Conservation (phyloP, 805 yeast genomes). For the Pichia kluyveri region DNA sequence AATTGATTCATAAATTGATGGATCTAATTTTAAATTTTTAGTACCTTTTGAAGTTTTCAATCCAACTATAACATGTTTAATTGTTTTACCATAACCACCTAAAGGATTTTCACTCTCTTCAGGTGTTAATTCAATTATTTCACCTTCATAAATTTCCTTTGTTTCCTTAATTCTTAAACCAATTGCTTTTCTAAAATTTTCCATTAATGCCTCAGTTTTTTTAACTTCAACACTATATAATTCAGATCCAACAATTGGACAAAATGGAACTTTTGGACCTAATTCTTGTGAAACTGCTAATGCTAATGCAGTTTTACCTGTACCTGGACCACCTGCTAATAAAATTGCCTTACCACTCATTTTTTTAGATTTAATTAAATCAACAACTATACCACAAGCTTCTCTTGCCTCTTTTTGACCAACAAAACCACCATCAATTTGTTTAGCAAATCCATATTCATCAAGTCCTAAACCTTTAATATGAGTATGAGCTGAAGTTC, state of each 20-base stretch:
- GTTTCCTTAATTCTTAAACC: slow-evolving; percentile 95
- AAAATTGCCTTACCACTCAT: slow-evolving; percentile 96
- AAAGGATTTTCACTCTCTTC: slow-evolving; percentile 88
- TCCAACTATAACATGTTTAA: slow-evolving; percentile 83
- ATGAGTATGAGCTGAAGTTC: slow-evolving; percentile 91
- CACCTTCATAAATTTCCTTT: slow-evolving; percentile 96
- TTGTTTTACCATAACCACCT: slow-evolving; percentile 68
- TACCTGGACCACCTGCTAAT: slow-evolving; percentile 96
- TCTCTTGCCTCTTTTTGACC: slow-evolving; percentile 88
- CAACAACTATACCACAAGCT: slow-evolving; percentile 91
- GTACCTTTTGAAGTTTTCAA: slow-evolving; percentile 96
- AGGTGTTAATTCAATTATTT: slow-evolving; percentile 85
- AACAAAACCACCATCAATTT: slow-evolving; percentile 87
- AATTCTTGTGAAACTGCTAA: slow-evolving; percentile 79
- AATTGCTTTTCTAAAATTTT: slow-evolving; percentile 91
- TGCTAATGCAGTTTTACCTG: slow-evolving; percentile 98
- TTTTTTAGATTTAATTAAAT: slow-evolving; percentile 87
- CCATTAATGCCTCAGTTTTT: slow-evolving; percentile 93
- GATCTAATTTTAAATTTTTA: slow-evolving; percentile 96
- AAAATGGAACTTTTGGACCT: slow-evolving; percentile 81
- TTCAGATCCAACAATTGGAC: slow-evolving; percentile 92
- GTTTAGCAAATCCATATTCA: slow-evolving; percentile 77
- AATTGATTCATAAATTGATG: slow-evolving; percentile 91
- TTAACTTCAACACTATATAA: slow-evolving; percentile 84
- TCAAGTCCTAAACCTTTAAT: slow-evolving; percentile 95